Conservation (phyloP, 768 basidiomycete genomes). For the Russula brevipes region DNA sequence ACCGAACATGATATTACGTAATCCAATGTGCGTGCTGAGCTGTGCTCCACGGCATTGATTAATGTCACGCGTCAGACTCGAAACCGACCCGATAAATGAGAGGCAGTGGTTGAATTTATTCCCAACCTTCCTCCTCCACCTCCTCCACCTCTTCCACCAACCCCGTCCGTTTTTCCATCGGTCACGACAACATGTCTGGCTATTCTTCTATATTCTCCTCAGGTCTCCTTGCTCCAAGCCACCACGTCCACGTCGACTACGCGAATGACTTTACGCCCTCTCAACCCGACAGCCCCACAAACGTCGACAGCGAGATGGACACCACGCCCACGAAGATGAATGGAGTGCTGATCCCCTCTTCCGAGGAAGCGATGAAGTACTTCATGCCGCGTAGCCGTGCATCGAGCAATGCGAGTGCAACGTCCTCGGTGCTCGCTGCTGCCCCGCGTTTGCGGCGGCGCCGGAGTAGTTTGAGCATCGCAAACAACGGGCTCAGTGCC, state of each 20-base stretch:
- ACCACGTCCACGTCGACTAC: slow-evolving; percentile 20
- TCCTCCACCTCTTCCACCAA: not conserved
- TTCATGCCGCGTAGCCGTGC: slow-evolving; percentile 31
- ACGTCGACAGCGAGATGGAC: slow-evolving; percentile 35
- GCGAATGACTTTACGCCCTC: slow-evolving; percentile 24
- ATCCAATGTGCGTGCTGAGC: not conserved
- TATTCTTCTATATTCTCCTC: slow-evolving; percentile 71
- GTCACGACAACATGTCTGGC: slow-evolving; percentile 31
- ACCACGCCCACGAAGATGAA: slow-evolving; percentile 35
- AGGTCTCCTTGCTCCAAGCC: slow-evolving; percentile 54
- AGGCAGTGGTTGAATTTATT: not conserved
- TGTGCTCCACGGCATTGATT: not conserved
- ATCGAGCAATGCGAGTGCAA: slow-evolving; percentile 26
- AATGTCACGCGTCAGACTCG: too few species aligned
- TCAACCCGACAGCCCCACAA: slow-evolving; percentile 29
- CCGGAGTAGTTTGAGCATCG: slow-evolving; percentile 56
- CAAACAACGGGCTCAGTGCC: slow-evolving; percentile 47
- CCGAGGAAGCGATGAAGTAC: slow-evolving; percentile 29
- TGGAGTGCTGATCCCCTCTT: slow-evolving; percentile 23
- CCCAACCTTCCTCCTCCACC: not conserved
- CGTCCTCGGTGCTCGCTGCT: slow-evolving; percentile 15
- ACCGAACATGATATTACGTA: not conserved
- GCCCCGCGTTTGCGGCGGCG: slow-evolving; percentile 50
- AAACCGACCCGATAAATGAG: slow-evolving; percentile 9
- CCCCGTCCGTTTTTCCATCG: not conserved